These are phyloP conservation scores for Russula sp. DNA, from an alignment of 768 basidiomycete genomes.

Conservation along the genomic window DNA sequence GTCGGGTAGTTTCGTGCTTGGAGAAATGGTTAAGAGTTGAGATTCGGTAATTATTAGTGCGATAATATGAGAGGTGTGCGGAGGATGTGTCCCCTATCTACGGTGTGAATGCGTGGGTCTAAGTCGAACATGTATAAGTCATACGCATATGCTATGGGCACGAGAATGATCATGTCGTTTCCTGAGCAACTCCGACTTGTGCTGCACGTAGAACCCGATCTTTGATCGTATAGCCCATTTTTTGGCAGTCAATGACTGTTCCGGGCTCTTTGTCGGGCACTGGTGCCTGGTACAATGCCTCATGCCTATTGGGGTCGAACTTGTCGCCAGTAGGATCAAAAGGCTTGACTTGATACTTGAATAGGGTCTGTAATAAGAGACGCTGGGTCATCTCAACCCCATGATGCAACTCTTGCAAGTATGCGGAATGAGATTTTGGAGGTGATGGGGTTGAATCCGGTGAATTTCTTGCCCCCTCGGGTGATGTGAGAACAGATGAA, in stretches of 20 bases:
- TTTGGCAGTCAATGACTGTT: constrained; percentile 84
- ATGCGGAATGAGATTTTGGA: constrained; percentile 46
- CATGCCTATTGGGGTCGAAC: constrained; percentile 94
- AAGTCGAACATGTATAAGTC: constrained; percentile 5
- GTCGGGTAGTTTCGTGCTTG: constrained; percentile 47
- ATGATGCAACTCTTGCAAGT: constrained; percentile 65
- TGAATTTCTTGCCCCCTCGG: constrained; percentile 7
- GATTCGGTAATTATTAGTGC: constrained; percentile 63
- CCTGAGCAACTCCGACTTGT: constrained; percentile 92
- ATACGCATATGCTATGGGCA: constrained; percentile 3
- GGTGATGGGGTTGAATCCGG: constrained; percentile 9
- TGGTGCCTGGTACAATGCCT: constrained; percentile 91
- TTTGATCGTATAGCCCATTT: constrained; percentile 90
- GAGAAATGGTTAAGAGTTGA: constrained; percentile 67
- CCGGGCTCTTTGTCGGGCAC: constrained; percentile 87
- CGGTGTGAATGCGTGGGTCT: constrained; percentile 11
- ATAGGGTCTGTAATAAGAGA: constrained; percentile 80
- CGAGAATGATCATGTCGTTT: constrained; percentile 33
- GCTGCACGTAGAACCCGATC: constrained; percentile 89
- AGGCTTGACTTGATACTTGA: constrained; percentile 84
- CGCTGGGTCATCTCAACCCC: constrained; percentile 93
- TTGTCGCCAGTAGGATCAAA: constrained; percentile 89
- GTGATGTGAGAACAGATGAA: constrained; percentile 34
- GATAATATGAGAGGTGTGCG: constrained; percentile 27
- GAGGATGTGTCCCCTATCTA: constrained; percentile 28